Evolutionary conservation across 257 asterid species (phyloP), one percentile per base, ranked within the genome.

Genomic region (Cruciata laevipes): DNA sequence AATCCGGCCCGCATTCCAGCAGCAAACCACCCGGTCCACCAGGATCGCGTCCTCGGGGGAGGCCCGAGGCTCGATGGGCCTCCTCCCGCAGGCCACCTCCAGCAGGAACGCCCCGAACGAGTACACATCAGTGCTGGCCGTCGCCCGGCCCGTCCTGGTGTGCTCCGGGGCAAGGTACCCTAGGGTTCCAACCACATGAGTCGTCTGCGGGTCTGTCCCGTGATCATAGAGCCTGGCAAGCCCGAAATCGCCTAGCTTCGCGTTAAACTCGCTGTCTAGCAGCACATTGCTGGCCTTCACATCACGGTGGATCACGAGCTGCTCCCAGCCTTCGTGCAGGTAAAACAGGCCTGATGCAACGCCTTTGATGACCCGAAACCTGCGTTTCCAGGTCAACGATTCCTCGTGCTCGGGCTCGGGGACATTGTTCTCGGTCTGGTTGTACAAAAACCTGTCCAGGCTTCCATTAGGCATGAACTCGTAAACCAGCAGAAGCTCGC

Each of bases 201-300:
- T 58, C 17, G 63, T 58, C 12, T 13, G 35, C 0, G 63, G 63
- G 35, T 24, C 63, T 3, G 63, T 3, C 3, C 63, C 63, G 1
- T 24, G 37, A 24, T 58, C 63, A 60, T 60, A 60, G 5, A 60
- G 42, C 65, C 65, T 60, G 0, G 65, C 40, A 17, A 60, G 65
- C 33, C 42, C 65, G 20, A 60, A 60, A 30, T 60, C 44, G n/a
- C 65, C 65, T 14, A 60, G 18, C 25, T 67, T 77, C 9, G 84
- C 78, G 1, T 87, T 83, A 0, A 87, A 88, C 95, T 8, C 75
- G 71, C 65, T n/a, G 40, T 60, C 65, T 60, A 60, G 1, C 0
- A 60, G 40, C 23, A 60, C 65, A 31, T 60, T 60, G 9, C 65
- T 60, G 0, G 65, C 65, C 40, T 60, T 60, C 20, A 60, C 65